Conservation (phyloP, 257 asterid species). For the Misopates orontium region DNA sequence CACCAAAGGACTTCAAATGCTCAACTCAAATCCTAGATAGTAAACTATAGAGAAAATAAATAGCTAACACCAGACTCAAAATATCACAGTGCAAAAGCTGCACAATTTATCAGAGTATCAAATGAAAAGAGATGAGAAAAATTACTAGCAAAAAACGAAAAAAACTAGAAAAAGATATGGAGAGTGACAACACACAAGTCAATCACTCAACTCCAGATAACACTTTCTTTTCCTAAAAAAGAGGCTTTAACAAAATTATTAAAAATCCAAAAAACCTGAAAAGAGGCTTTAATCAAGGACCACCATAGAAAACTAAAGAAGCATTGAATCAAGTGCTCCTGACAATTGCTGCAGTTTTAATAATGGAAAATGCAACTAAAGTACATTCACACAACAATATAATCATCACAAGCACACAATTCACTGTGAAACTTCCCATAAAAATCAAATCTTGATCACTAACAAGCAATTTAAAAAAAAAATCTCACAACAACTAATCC, state of each 20-base stretch:
- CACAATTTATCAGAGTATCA: constrained; percentile 29
- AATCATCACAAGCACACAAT: constrained; percentile 19
- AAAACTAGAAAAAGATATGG: constrained; percentile 29
- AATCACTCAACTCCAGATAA: constrained; percentile 31
- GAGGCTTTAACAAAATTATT: constrained; percentile 35
- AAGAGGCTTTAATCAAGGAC: constrained; percentile 46
- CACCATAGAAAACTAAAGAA: constrained; percentile 32
- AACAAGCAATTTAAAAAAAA: constrained; percentile 5
- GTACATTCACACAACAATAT: constrained; percentile 14
- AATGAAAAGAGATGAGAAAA: constrained; percentile 23
- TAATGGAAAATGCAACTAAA: constrained; percentile 34
- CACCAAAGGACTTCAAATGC: constrained; percentile 13
- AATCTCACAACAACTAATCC: constrained; percentile 24
- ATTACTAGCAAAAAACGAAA: constrained; percentile 23
- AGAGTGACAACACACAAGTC: constrained; percentile 38
- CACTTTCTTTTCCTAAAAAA: constrained; percentile 27
- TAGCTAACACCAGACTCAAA: constrained; percentile 8
- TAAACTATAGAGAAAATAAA: constrained; percentile 1
- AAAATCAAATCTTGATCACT: constrained; percentile 39
- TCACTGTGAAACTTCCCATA: constrained; percentile 4
- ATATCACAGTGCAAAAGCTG: constrained; percentile 23
- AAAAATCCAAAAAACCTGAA: constrained; percentile 40
- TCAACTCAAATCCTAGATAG: constrained; percentile 27
- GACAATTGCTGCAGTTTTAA: constrained; percentile 44
- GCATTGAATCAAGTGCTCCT: constrained; percentile 44